Evolutionary conservation across 352 stramenopile genomes (phyloP), one percentile per base, ranked within the genome.

Genomic region (Phytophthora hibernalis): DNA sequence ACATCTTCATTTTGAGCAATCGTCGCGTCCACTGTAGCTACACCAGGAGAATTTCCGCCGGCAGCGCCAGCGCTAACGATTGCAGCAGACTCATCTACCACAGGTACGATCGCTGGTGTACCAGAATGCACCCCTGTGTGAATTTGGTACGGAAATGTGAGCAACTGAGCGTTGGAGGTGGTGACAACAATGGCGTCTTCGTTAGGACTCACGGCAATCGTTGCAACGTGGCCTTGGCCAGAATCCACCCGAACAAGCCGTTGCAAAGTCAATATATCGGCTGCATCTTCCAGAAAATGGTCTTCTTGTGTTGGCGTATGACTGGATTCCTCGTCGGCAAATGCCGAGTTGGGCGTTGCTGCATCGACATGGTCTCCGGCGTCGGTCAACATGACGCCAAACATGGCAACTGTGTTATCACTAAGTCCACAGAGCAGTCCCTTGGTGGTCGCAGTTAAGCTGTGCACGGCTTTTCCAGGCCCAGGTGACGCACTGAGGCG

Each of bases 401-500:
- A 96, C 54, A 97, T 72, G 43, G 69, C 77, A 31, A 98, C 74
- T 11, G 76, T 86, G 8, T 83, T 77, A 44, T 91, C 83, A 37
- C 86, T 85, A 30, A 89, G 70, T 24, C 89, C 87, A 49, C 88
- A 96, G 33, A 96, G 65, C n/a, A 96, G 50, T 16, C 87, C 85
- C 42, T 94, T 96, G 26, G 75, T 77, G 0, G 83, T 93, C 18
- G 86, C 84, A 22, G 85, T 74, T 47, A 96, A 61, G 10, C 77
- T 79, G 53, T 83, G 56, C 3, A 96, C 76, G n/a, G 76, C 64
- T 28, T 72, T 78, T 13, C 68, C 70, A 31, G 83, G 62, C 0
- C 85, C 82, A 0, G 83, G 83, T 18, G 87, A 94, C 15, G 70
- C 80, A 20, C 57, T 58, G 3, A 92, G 73, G 11, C 82, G 73